Evolutionary conservation across 495 filamentous ascomycete genomes (phyloP), one percentile per base, ranked within the genome.

Genomic region (Penicillium lagena): DNA sequence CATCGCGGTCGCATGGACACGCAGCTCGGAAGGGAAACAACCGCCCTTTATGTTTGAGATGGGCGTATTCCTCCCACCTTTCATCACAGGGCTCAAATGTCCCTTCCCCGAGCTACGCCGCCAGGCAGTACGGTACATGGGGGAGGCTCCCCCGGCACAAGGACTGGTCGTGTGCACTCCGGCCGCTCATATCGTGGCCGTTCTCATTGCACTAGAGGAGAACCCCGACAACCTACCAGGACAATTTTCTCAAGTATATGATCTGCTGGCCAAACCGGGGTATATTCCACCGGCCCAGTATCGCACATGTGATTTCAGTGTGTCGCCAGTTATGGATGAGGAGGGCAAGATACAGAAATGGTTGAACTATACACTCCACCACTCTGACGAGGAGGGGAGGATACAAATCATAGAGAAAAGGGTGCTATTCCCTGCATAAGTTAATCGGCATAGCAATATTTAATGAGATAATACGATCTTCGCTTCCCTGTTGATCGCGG

Each of bases 1-100:
- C 8, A 36, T 34, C 10, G 47, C 56, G 17, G 40, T 51, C 28
- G 43, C 43, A 15, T 45, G 37, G 28, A 55, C 61, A 29, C 51
- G 42, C 41, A 37, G 42, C n/a, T 15, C 45, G n/a, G 40, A 52
- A 13, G 36, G 37, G 30, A 30, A 46, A 45, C 50, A 59, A 35
- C 45, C 59, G 31, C 46, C 60, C 10, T 77, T 77, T 46, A 70
- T 64, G n/a, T 77, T 76, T 33, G 75, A 77, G 45, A 73, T 70
- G 58, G 68, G 73, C 37, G 59, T 72, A 11, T 65, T 73, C 14
- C 64, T 70, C 1, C 64, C 72, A 4, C 59, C 78, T 7, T 78
- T 68, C 41, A 75, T 74, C 50, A 67, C 74, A 14, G 66, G 62
- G 1, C 60, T 69, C 30, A 77, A 73, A 54, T 78, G 75, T 47